Evolutionary conservation across 1,139 yeast species (phyloP), one percentile per base, ranked within the genome.

Genomic region (Nakaseomyces delphensis): DNA sequence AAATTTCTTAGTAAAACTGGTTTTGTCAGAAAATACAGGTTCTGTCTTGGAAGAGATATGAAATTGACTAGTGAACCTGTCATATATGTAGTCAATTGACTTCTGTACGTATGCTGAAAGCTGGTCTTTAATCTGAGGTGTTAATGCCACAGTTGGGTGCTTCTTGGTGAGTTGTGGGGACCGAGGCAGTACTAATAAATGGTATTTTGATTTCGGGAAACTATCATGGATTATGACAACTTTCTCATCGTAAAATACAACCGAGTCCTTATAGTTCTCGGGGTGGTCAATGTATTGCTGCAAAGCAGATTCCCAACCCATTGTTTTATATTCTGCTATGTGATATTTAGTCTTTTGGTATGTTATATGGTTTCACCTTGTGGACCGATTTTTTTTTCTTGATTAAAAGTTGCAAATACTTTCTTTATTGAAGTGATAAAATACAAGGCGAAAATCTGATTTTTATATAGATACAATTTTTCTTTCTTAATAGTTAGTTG

Each of bases 141-240:
- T 53, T 45, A 83, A 71, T 1, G 73, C 84, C 16, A 63, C 64
- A 36, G 77, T 60, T 4, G 94, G 94, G 47, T 73, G 75, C 15
- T 52, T 45, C 16, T 52, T 59, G 3, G 83, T 70, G 20, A 72
- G 50, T 5, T 51, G 39, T 0, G 48, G 45, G 41, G 68, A 65
- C 45, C 79, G 64, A 1, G 93, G 89, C 24, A 84, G 60, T 1
- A 84, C 66, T 40, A 84, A 63, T 47, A 71, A 70, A 56, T 84
- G 95, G 20, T 75, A 65, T 13, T 64, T 52, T 1, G 89, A 65
- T 56, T 84, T 84, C 13, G 91, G 86, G 55, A 66, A 84, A 39
- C 59, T 59, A 57, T 84, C 94, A 38, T 63, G 62, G 16, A 84
- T 66, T 1, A 83, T 74, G 3, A 77, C 73, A 9, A 70, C 79